Base-by-base conservation (phyloP, 768 basidiomycete species). In the Tylopilus rubrobrunneus region DNA sequence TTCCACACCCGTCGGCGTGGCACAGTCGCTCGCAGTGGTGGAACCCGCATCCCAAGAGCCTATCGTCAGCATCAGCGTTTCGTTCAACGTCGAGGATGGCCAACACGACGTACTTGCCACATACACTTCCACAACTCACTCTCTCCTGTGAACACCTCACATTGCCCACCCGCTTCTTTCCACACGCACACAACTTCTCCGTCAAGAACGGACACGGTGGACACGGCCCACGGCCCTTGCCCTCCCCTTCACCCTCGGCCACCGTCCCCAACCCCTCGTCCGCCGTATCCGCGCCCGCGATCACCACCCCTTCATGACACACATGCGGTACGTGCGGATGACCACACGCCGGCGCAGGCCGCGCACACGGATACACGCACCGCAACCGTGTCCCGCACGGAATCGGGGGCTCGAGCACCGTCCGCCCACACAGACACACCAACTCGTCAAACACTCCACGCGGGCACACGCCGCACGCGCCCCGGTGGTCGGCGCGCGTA, bases 371-470 rank as follows among this genome's bases (percentile, higher is more conserved):
- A 70, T 87, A 89, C 2, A 74, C 71, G 64, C 97, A 99, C 36
- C 74, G 70, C 59, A 99, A 83, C 27, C 71, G 73, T 0, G 89
- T 94, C 15, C 91, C 92, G 60, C 96, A 98, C 0, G 87, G 81
- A 36, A 97, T 84, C 0, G 95, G 95, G 0, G 95, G 95, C 33
- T 93, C 87, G 21, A 94, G 72, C 15, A 91, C 78, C 2, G 93
- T 98, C n/a, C 83, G 78, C 0, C 88, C 89, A 67, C 96, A 98
- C 45, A 79, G 71, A 66, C 96, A 98, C 10, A 87, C 69, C 51
- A 94, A 72, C 83, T 99, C 97, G 40, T 98, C 94, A 61, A 95
- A 99, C 1, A 87, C 86, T 43, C 92, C 92, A 67, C 85, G 80
- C 48, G 96, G 73, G 70, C 97, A 99, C 21, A 85, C 78, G 1